These are phyloP conservation scores for Chlorencoelia australis DNA, from an alignment of 2,329 filamentous ascomycete species.

Conservation along the genomic window DNA sequence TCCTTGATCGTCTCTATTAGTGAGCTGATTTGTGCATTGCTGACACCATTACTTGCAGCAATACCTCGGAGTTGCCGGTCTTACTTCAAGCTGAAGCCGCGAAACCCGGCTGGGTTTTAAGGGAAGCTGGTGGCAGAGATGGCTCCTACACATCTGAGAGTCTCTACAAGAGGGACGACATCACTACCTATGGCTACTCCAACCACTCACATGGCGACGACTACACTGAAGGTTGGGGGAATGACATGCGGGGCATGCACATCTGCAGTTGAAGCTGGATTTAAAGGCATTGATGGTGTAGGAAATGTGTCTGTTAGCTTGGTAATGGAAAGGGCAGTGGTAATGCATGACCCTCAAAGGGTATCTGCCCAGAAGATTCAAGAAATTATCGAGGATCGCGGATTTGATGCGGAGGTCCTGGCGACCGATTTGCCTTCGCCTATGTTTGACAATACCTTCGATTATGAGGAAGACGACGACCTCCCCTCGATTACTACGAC, in stretches of 20 bases:
- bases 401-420: constrained; percentile 86
- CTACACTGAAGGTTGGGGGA: constrained; percentile 81
- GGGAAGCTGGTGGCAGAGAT: too few relatives aligned
- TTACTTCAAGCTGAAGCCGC: too few relatives aligned
- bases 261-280: constrained; percentile 86
- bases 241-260: constrained; percentile 94
- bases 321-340: constrained; percentile 90
- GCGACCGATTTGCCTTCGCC: constrained; percentile 62
- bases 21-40: constrained; percentile 3
- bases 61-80: constrained; percentile 1
- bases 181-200: constrained; percentile 13
- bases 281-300: constrained; percentile 71
- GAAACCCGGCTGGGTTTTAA: too few relatives aligned
- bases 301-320: constrained; percentile 84
- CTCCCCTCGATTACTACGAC: constrained; percentile 45
- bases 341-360: constrained; percentile 72
- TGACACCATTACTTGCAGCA: constrained; percentile 3
- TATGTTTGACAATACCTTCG: constrained; percentile 28
- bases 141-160: constrained; percentile 23
- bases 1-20: constrained; percentile 2
- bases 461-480: constrained; percentile 27
- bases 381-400: constrained; percentile 83
- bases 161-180: constrained; percentile 15
- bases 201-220: constrained; percentile 66
- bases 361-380: constrained; percentile 67